Evolutionary conservation across 2,329 filamentous ascomycete genomes (phyloP), one percentile per base, ranked within the genome.

Genomic region (Neonectria neomacrospora): DNA sequence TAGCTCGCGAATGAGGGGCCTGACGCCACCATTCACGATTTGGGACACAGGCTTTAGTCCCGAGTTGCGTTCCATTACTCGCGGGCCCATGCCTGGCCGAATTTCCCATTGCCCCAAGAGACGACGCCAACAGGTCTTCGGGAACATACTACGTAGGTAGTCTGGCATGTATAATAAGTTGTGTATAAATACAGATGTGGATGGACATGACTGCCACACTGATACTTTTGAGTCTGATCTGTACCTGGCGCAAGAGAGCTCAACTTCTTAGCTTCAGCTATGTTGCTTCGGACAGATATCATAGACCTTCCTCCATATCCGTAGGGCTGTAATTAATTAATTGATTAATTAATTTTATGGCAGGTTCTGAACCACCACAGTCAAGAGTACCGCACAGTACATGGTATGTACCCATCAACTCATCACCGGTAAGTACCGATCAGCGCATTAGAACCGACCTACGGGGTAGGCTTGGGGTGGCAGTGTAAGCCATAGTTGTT

Each of bases 401-500:
- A 22, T 9, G n/a, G 8, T 32, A 42, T 50, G n/a, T 32, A 22
- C 28, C 28, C n/a, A 6, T 37, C 32, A 12, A 30, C 10, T 28
- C 18, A 20, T 10, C 45, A 39, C 45, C 54, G 54, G 54, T 23
- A 57, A 30, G 22, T 57, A 51, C 45, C 54, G 53, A 23, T 12
- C 28, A 50, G 32, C 10, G 32, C 14, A 12, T 28, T 44, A 47
- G 26, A 32, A 42, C 53, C n/a, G 20, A 37, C 11, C 23, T 54
- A 50, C 53, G 23, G 28, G n/a, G 9, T 14, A 10, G 9, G 42
- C 18, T 48, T 39, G 42, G 37, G 20, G 42, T 56, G 42, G 54
- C 42, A 56, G 42, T 56, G 54, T 56, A n/a, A 48, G 54, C 42
- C 54, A 48, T 39, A 30, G 37, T 48, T 32, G 23, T 26, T 3